These are phyloP conservation scores for Aspergillus haitiensis DNA, from an alignment of 495 filamentous ascomycete species.

Conservation along the genomic window DNA sequence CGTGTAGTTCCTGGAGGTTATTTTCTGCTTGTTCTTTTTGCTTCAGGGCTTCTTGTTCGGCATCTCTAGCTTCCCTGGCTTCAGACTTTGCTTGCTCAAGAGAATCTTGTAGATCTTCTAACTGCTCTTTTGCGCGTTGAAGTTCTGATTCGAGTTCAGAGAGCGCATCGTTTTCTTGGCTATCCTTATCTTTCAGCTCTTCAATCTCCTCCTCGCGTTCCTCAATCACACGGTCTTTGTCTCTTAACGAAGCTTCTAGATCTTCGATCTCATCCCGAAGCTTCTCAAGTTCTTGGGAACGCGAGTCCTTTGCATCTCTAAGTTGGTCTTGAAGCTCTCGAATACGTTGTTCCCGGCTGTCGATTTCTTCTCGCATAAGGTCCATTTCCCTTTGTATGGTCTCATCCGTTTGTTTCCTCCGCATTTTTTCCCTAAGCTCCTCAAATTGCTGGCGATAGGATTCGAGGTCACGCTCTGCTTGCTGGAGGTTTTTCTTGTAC, in stretches of 20 bases:
- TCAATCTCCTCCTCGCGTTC: constrained; percentile 67
- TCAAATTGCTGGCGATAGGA: constrained; percentile 72
- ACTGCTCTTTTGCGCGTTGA: constrained; percentile 56
- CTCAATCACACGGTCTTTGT: constrained; percentile 64
- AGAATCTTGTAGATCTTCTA: constrained; percentile 62
- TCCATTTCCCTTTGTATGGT: constrained; percentile 61
- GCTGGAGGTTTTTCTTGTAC: constrained; percentile 74
- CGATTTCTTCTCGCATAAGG: constrained; percentile 58
- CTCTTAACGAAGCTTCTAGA: constrained; percentile 62
- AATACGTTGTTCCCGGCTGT: constrained; percentile 55
- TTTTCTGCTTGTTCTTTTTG: constrained; percentile 55
- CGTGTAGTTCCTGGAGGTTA: constrained; percentile 61
- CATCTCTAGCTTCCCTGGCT: constrained; percentile 57
- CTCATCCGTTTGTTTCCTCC: constrained; percentile 69
- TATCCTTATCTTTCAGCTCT: constrained; percentile 55
- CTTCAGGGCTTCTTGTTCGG: constrained; percentile 61
- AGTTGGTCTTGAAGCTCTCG: constrained; percentile 48
- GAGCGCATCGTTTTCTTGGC: constrained; percentile 53
- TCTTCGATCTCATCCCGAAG: constrained; percentile 68
- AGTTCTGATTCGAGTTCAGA: constrained; percentile 52
- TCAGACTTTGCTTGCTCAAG: constrained; percentile 53
- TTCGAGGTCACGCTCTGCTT: constrained; percentile 80
- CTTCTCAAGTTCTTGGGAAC: constrained; percentile 57
- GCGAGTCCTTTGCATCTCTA: constrained; percentile 44
- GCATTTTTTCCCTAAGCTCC: constrained; percentile 75